Percentiles rank a stretch among this genome's conserved stretches.
These are phyloP conservation scores for Aristolochia contorta DNA, from an alignment of 164 flowering plant species.

Conservation along the genomic window DNA sequence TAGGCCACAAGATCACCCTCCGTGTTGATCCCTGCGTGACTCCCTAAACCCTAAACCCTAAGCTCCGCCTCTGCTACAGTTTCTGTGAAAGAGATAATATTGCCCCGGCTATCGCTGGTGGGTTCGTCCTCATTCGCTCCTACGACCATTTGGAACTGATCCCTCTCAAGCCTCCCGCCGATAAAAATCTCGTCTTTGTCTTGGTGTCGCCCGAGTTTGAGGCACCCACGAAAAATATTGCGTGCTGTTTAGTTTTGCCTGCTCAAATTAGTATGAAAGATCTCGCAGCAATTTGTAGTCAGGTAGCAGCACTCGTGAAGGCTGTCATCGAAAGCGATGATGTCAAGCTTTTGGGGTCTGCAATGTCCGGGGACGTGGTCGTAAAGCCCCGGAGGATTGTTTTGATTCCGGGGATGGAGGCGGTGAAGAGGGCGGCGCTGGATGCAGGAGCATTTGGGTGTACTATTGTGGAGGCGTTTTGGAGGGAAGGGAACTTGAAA, in stretches of 20 bases:
- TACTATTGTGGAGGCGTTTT: constrained; percentile 78
- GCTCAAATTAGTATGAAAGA: constrained; percentile 53
- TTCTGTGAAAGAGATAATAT: constrained; percentile 79
- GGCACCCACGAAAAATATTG: neutral
- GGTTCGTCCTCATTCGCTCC: constrained; percentile 62
- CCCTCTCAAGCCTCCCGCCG: constrained; percentile 46
- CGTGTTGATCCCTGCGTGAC: constrained; percentile 44
- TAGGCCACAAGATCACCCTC: constrained; percentile 69
- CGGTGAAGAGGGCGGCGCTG: constrained; percentile 64
- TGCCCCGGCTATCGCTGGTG: constrained; percentile 82
- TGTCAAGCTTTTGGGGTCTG: constrained; percentile 40
- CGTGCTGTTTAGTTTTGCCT: neutral
- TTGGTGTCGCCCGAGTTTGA: constrained; percentile 44
- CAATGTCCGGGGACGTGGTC: constrained; percentile 60
- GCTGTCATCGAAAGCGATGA: constrained; percentile 62
- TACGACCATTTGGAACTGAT: constrained; percentile 64
- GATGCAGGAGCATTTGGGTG: constrained; percentile 85
- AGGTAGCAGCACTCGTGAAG: constrained; percentile 75
- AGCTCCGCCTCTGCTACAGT: constrained; percentile 89
- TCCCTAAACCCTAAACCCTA: no score
- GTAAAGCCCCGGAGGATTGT: constrained; percentile 74
- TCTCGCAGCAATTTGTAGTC: constrained; percentile 72
- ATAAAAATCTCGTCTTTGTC: constrained; percentile 53
- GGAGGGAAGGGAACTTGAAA: constrained; percentile 48
- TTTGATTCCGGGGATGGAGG: constrained; percentile 72